These are phyloP conservation scores for Annulohypoxylon bovei DNA, from an alignment of 495 filamentous ascomycete species.

Conservation along the genomic window DNA sequence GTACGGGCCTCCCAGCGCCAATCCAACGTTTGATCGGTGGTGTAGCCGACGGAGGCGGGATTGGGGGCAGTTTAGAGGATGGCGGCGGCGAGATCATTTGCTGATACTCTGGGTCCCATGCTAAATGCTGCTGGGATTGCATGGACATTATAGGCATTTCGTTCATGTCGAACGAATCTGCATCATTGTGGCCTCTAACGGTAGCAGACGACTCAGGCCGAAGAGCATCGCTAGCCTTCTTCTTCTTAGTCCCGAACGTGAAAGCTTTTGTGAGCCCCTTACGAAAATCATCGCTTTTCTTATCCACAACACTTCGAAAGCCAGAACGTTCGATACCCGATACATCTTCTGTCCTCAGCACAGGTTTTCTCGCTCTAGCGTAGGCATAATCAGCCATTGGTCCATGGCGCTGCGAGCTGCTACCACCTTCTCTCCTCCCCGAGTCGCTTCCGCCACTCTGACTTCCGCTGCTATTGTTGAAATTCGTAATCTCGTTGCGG, in stretches of 20 bases:
- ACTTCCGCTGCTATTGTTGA: conserved; percentile 48
- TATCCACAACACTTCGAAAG: conserved; percentile 60
- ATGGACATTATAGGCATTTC: conserved; percentile 31
- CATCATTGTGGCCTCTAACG: conserved; percentile 45
- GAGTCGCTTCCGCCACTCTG: conserved; percentile 53
- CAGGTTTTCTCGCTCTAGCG: conserved; percentile 55
- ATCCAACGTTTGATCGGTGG: conserved; percentile 62
- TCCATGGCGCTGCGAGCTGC: conserved; percentile 19
- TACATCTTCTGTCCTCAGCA: conserved; percentile 57
- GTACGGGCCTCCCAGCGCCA: conserved; percentile 56
- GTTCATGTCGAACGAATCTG: conserved; percentile 42
- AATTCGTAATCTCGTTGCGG: conserved; percentile 39
- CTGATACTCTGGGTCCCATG: conserved; percentile 47
- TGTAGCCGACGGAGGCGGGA: conserved; percentile 42
- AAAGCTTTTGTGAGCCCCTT: conserved; percentile 61
- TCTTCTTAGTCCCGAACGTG: conserved; percentile 57
- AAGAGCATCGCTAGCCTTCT: conserved; percentile 45
- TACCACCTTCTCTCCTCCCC: conserved; percentile 43
- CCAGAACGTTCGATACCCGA: conserved; percentile 63
- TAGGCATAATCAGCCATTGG: conserved; percentile 57
- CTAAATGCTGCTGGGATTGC: conserved; percentile 21
- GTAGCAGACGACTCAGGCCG: conserved; percentile 52
- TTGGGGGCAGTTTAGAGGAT: conserved; percentile 48
- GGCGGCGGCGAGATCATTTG: conserved; percentile 47
- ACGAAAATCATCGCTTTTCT: conserved; percentile 62